A percentile compares a stretch with the other conserved stretches of the same genome.
These are phyloP conservation scores for Filobasidium wieringae DNA, from an alignment of 768 basidiomycete species.

Conservation along the genomic window DNA sequence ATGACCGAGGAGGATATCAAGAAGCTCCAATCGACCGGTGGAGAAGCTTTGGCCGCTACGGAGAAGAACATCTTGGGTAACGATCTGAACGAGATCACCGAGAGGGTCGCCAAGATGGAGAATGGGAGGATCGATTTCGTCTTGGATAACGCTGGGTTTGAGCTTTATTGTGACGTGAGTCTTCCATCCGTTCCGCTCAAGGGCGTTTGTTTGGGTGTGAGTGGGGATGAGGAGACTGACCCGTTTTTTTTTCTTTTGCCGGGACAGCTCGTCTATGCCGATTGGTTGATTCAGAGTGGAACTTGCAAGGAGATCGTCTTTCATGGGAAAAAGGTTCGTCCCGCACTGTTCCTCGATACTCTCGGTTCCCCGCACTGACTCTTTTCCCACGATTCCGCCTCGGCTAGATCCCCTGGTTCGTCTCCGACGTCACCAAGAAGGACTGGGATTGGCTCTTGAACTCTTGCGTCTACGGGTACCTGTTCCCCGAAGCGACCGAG, in stretches of 20 bases:
- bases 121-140: constrained; percentile 63
- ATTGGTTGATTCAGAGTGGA: constrained; percentile 84
- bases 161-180: constrained; percentile 8
- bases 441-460: constrained; percentile 73
- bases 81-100: constrained; percentile 53
- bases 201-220: constrained; percentile 54
- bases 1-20: constrained; percentile 98
- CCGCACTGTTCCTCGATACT: constrained; percentile 25
- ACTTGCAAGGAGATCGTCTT: constrained; percentile 73
- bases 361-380: constrained; percentile 58
- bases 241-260: no score
- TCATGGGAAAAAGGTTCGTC: constrained; percentile 79
- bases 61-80: constrained; percentile 95
- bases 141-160: constrained; percentile 38
- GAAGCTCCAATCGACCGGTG: constrained; percentile 86
- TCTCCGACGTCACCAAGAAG: constrained; percentile 80
- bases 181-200: neutral
- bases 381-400: neutral
- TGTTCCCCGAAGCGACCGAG: constrained; percentile 74
- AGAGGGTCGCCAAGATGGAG: constrained; percentile 45
- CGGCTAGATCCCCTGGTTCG: constrained; percentile 11
- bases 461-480: constrained; percentile 51
- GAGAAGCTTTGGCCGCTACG: constrained; percentile 86
- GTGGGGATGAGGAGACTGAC: constrained; percentile 46
- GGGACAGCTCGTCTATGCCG: constrained; percentile 49